Base-by-base conservation (phyloP, 1,284 basidiomycete species). In the Leccinum ponderosum region DNA sequence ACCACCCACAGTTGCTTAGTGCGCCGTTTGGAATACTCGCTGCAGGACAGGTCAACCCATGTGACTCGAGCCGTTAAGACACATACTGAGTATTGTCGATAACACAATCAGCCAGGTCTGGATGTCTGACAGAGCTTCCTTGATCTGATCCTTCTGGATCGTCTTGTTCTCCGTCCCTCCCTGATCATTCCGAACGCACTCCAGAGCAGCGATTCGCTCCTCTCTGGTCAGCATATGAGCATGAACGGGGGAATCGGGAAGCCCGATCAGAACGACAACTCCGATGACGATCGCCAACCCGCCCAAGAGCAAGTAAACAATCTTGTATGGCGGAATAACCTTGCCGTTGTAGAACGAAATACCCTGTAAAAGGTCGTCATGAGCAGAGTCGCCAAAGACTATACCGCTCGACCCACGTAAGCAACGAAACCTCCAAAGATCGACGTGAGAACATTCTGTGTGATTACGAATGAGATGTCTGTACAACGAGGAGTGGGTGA, bases 341-440 rank as follows among this genome's bases (percentile, higher is more conserved):
- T 75, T 75, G 1, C 83, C 83, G 14, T 76, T 66, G 68, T 83
- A 81, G 66, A 85, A 87, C 0, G 86, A 85, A 50, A 87, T 77
- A 1, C 84, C 86, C 83, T 84, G 57, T 17, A 37, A 51, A 48
- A 22, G 4, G 25, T 50, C 12, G 4, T 56, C 53, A 20, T 54
- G 55, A 61, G 55, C 17, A 29, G 48, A 12, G 11, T 53, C 6
- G 39, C 20, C 39, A 3, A 20, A 25, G 59, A 25, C 15, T 11
- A n/a, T 48, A 35, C 17, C 6, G 7, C 53, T 31, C 33, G 20
- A 68, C 78, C 55, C 57, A 84, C 84, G 69, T 86, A 90, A 56
- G 87, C 87, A 25, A 88, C 80, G 62, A 89, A 86, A 3, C 87
- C 87, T 31, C 88, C 87, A 65, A 89, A 85, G 3, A 89, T 76